phyloP scores from a whole-genome alignment of 495 filamentous ascomycete species.

The Aspergillus leporis region DNA sequence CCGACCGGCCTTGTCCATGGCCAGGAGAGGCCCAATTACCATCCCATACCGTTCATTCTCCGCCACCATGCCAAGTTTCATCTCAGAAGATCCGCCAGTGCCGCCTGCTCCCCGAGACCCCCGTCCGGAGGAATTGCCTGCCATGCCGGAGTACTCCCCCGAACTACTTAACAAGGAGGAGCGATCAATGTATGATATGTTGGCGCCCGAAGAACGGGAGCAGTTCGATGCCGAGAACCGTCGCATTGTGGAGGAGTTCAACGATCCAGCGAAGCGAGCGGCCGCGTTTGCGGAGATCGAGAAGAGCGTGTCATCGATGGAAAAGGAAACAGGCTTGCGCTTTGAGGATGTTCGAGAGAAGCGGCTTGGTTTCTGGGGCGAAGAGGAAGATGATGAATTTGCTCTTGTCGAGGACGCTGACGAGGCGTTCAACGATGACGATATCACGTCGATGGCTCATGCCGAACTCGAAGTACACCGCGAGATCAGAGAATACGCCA shows the following conservation, averaged over 20 bases:
- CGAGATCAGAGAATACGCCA: constrained; percentile 84
- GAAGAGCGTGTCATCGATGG: constrained; percentile 30
- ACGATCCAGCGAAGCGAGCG: constrained; percentile 34
- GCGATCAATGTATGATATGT: constrained; percentile 47
- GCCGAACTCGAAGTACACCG: constrained; percentile 86
- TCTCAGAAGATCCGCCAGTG: constrained; percentile 39
- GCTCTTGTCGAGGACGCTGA: constrained; percentile 58
- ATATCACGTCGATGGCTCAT: constrained; percentile 79
- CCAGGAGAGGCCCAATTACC: constrained; percentile 30
- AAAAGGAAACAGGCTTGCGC: constrained; percentile 33
- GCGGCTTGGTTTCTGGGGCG: constrained; percentile 51
- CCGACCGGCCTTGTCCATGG: constrained; percentile 35
- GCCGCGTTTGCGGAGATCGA: constrained; percentile 36
- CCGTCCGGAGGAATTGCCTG: constrained; percentile 34
- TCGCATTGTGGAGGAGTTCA: constrained; percentile 39
- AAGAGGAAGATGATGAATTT: constrained; percentile 55
- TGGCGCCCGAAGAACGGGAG: constrained; percentile 47
- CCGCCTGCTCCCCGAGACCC: constrained; percentile 34
- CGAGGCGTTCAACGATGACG: constrained; percentile 70
- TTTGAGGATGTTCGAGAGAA: constrained; percentile 36
- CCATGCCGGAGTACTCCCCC: constrained; percentile 40
- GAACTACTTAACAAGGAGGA: constrained; percentile 41
- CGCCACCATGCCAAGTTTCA: constrained; percentile 35
- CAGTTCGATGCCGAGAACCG: constrained; percentile 45
- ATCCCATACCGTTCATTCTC: constrained; percentile 40